Percentiles rank a stretch among this genome's conserved stretches.
These are phyloP conservation scores for Aurifilum marmelostoma DNA, from an alignment of 2,329 filamentous ascomycete species.

Conservation along the genomic window DNA sequence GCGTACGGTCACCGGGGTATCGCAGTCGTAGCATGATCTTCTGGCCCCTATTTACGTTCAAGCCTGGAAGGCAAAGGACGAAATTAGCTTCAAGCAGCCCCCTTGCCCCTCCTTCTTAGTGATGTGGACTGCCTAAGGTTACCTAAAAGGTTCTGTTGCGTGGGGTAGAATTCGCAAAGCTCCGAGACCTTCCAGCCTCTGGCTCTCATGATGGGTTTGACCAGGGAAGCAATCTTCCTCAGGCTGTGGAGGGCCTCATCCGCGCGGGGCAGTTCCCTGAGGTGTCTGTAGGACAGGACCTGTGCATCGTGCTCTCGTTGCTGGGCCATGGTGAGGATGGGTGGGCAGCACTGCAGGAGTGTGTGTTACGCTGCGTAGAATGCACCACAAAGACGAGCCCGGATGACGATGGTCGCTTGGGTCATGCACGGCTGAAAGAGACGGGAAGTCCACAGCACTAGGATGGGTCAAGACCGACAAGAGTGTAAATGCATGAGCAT, in stretches of 20 bases:
- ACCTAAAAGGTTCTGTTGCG: slow-evolving; percentile 74
- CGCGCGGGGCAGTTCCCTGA: slow-evolving; percentile 50
- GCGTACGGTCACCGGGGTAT: slow-evolving; percentile 70
- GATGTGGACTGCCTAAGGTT: slow-evolving; percentile 21
- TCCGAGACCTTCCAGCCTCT: slow-evolving; percentile 78
- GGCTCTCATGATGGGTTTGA: slow-evolving; percentile 94
- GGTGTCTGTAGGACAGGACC: slow-evolving; percentile 53
- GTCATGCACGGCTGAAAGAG: background rate
- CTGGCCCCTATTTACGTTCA: slow-evolving; percentile 77
- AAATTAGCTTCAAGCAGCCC: slow-evolving; percentile 3
- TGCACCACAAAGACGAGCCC: background rate
- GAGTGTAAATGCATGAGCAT: background rate
- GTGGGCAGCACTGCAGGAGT: background rate
- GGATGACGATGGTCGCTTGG: background rate
- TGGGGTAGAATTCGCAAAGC: slow-evolving; percentile 84
- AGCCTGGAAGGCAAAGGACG: slow-evolving; percentile 52
- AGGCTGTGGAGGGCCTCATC: slow-evolving; percentile 63
- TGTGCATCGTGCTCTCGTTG: slow-evolving; percentile 47
- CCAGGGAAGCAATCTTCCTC: slow-evolving; percentile 80
- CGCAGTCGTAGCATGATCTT: slow-evolving; percentile 84
- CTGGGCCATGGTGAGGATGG: slow-evolving; percentile 15
- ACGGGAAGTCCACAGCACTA: background rate
- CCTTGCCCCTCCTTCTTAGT: too few species aligned
- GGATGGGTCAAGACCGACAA: background rate
- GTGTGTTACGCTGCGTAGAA: slow-evolving; percentile 1